Evolutionary conservation across 345 rosid genomes (phyloP), one percentile per base, ranked within the genome.

Genomic region (Syzygium grande): DNA sequence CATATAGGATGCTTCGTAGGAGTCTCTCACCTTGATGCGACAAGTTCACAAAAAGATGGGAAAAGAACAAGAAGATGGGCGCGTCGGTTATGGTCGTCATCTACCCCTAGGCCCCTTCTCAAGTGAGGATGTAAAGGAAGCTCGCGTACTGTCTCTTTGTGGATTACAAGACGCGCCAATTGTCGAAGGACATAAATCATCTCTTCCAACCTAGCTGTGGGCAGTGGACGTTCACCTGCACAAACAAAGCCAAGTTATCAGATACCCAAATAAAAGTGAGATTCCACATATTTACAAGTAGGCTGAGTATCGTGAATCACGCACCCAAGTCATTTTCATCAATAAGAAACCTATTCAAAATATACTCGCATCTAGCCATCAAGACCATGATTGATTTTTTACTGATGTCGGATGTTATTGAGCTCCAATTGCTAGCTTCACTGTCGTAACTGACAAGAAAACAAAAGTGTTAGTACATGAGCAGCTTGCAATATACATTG

Each of bases 51-150:
- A n/a, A 98, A 90, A 30, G 98, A 90, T 22, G 98, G 97, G 80
- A 96, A 98, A 80, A 98, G 94, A 86, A 95, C 96, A 63, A 98
- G 95, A 84, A 98, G 95, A 92, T 98, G 99, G 2, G 93, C 92
- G 87, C 90, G 93, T 79, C 86, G 90, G 84, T 87, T 87, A 34
- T 90, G 90, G 79, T 92, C 90, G 58, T 92, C 88, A 14, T 91
- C 90, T 51, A 88, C 89, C 34, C 89, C 88, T 52, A 94, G 89
- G 92, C 94, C 91, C 87, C 89, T 87, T 94, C 91, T 94, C 87
- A 96, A 89, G 88, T 84, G 86, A 59, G 94, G 93, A 87, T 89
- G 94, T 52, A 98, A 88, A 51, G 96, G 98, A 89, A 98, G 98
- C 90, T 88, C 87, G 11, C 94, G 92, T 86, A 95, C 95, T 52